Evolutionary conservation across 805 yeast genomes (phyloP).

Genomic region (Nadsonia fulvescens): DNA sequence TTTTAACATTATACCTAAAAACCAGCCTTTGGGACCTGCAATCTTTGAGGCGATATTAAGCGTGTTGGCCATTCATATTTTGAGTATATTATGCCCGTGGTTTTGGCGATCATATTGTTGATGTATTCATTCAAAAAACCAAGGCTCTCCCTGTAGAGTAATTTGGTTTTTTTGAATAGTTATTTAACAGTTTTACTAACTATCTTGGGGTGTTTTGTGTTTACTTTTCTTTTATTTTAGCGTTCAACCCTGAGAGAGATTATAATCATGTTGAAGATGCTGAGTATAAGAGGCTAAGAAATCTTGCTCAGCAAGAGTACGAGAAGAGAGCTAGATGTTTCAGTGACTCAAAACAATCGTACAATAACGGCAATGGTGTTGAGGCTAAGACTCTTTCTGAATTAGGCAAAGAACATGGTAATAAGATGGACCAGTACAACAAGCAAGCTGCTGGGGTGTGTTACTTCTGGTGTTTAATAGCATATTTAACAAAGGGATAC

Average conservation of each 20-base stretch:
- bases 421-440: constrained; percentile 51
- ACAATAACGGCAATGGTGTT: constrained; percentile 50
- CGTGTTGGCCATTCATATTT: too few species aligned
- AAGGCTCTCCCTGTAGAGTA: too few species aligned
- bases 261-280: constrained; percentile 23
- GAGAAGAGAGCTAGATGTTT: constrained; percentile 36
- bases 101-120: too few species aligned
- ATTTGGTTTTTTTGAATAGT: too few species aligned
- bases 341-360: constrained; percentile 61
- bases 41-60: too few species aligned
- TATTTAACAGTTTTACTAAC: too few species aligned
- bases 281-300: constrained; percentile 41
- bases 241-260: constrained; percentile 17
- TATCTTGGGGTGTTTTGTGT: too few species aligned
- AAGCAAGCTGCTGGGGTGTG: constrained; percentile 70
- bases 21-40: too few species aligned
- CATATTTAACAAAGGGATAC: neutral
- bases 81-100: too few species aligned
- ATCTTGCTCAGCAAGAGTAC: constrained; percentile 50
- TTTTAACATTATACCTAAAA: too few species aligned
- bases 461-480: constrained; percentile 9
- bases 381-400: constrained; percentile 58
- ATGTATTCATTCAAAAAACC: too few species aligned
- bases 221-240: too few species aligned
- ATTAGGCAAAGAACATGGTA: constrained; percentile 40